Conservation (phyloP, 345 rosid species). For the Excoecaria cochinchinensis region DNA sequence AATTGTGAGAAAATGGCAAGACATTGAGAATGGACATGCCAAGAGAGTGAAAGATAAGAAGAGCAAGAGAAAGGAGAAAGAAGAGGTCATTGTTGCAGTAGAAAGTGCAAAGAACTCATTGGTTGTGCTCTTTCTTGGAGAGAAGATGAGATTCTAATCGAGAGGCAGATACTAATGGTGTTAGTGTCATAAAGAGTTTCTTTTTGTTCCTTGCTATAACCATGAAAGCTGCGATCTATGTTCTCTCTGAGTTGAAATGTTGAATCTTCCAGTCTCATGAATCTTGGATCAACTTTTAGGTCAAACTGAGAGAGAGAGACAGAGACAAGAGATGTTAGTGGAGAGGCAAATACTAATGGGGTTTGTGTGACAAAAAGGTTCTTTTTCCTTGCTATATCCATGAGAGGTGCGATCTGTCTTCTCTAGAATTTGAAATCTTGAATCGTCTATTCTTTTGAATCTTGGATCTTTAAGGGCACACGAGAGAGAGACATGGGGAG, state of each 20-base stretch:
- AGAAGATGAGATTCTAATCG: conserved; percentile 36
- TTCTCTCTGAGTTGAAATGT: background rate
- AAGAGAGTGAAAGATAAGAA: conserved; percentile 47
- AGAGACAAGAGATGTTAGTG: too few relatives aligned
- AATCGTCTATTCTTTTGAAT: too few relatives aligned
- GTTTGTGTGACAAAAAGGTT: too few relatives aligned
- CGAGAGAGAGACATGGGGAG: too few relatives aligned
- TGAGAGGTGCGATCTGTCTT: too few relatives aligned
- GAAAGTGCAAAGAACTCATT: conserved; percentile 27
- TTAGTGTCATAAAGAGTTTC: conserved; percentile 35
- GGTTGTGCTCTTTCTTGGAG: conserved; percentile 48
- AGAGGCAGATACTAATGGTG: conserved; percentile 38
- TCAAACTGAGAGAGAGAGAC: too few relatives aligned
- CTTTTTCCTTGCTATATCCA: too few relatives aligned
- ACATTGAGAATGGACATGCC: conserved; percentile 43
- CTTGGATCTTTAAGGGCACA: too few relatives aligned
- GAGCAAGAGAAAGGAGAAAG: conserved; percentile 41
- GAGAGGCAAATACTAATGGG: too few relatives aligned
- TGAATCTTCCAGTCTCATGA: background rate
- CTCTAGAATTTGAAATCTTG: too few relatives aligned
- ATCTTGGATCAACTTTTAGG: too few relatives aligned
- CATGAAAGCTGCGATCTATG: conserved; percentile 33
- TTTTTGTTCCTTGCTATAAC: conserved; percentile 52
- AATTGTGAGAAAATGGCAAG: conserved; percentile 26
- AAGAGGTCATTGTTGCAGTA: conserved; percentile 7